These are phyloP conservation scores for Trichoderma sp. DNA, from an alignment of 2,329 filamentous ascomycete species.

Conservation along the genomic window DNA sequence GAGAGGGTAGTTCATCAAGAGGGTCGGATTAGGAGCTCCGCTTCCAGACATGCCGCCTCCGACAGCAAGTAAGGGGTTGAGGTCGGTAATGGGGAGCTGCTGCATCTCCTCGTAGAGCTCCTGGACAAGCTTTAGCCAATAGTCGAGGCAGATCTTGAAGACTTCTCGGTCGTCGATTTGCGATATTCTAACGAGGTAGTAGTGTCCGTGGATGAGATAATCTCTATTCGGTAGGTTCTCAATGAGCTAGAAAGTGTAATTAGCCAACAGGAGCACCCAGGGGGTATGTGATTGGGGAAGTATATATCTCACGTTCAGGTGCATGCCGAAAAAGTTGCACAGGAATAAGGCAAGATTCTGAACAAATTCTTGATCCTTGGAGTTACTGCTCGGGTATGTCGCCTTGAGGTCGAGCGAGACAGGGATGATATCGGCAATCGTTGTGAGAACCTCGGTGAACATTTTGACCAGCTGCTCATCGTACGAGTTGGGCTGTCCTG, in stretches of 20 bases:
- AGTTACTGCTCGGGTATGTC: constrained; percentile 88
- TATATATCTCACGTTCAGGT: constrained; percentile 63
- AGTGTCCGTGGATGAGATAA: constrained; percentile 92
- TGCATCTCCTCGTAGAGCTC: constrained; percentile 99
- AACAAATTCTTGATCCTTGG: constrained; percentile 93
- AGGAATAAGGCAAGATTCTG: constrained; percentile 95
- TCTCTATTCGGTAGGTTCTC: constrained; percentile 95
- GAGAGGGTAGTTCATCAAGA: constrained; percentile 87
- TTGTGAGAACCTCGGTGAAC: constrained; percentile 95
- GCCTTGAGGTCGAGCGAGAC: constrained; percentile 84
- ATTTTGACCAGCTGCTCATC: constrained; percentile 96
- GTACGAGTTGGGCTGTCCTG: constrained; percentile 67
- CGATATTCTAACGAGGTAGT: constrained; percentile 96
- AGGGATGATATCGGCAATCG: constrained; percentile 87
- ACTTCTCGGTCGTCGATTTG: constrained; percentile 99
- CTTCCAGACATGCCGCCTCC: constrained; percentile 69
- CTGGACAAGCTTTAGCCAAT: constrained; percentile 98
- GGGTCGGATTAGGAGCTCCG: constrained; percentile 78
- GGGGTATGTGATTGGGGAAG: not conserved
- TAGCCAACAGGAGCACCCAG: not conserved
- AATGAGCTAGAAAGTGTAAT: constrained; percentile 60
- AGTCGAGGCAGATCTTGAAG: constrained; percentile 98
- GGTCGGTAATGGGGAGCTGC: constrained; percentile 84
- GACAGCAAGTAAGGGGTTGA: constrained; percentile 85
- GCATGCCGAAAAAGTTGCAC: constrained; percentile 94